A percentile compares a stretch with the other conserved stretches of the same genome.
Evolutionary conservation across 2,329 filamentous ascomycete genomes (phyloP).

Genomic region (Pestalotiopsis sp.): DNA sequence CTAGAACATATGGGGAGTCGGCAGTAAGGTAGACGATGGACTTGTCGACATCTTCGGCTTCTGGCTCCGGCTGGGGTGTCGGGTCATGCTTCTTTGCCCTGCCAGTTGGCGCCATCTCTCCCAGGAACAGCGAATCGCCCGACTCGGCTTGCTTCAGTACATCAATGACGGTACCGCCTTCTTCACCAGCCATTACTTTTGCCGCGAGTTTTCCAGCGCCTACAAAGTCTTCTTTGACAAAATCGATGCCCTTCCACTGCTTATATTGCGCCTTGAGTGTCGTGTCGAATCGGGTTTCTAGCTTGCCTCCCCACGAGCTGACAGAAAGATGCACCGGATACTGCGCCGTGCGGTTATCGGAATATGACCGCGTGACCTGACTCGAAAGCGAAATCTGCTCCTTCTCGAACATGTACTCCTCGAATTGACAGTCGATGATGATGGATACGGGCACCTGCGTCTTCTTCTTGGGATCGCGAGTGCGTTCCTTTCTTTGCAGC

Average conservation of each 20-base stretch:
- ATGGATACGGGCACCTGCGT: slow-evolving; percentile 73
- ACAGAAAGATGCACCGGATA: slow-evolving; percentile 75
- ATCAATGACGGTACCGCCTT: slow-evolving; percentile 62
- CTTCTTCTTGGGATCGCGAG: slow-evolving; percentile 27
- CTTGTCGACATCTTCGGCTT: slow-evolving; percentile 36
- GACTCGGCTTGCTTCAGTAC: slow-evolving; percentile 48
- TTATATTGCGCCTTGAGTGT: slow-evolving; percentile 71
- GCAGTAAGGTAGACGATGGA: slow-evolving; percentile 84
- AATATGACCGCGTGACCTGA: slow-evolving; percentile 87
- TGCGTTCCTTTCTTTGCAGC: slow-evolving; percentile 36
- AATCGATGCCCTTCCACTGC: slow-evolving; percentile 78
- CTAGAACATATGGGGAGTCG: slow-evolving; percentile 85
- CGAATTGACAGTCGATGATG: slow-evolving; percentile 90
- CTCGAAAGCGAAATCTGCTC: slow-evolving; percentile 81
- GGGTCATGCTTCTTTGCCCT: slow-evolving; percentile 33
- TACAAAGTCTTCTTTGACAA: slow-evolving; percentile 75
- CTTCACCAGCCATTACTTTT: slow-evolving; percentile 63
- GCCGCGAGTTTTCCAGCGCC: slow-evolving; percentile 68
- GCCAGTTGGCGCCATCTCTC: slow-evolving; percentile 30
- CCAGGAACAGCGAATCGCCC: slow-evolving; percentile 33
- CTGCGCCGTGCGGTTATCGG: slow-evolving; percentile 74
- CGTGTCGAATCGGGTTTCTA: slow-evolving; percentile 80
- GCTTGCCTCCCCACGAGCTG: slow-evolving; percentile 74
- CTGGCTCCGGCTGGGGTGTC: slow-evolving; percentile 24
- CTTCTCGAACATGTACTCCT: slow-evolving; percentile 84